Conservation (phyloP, 805 yeast species). For the Metahyphopichia silvanorum region DNA sequence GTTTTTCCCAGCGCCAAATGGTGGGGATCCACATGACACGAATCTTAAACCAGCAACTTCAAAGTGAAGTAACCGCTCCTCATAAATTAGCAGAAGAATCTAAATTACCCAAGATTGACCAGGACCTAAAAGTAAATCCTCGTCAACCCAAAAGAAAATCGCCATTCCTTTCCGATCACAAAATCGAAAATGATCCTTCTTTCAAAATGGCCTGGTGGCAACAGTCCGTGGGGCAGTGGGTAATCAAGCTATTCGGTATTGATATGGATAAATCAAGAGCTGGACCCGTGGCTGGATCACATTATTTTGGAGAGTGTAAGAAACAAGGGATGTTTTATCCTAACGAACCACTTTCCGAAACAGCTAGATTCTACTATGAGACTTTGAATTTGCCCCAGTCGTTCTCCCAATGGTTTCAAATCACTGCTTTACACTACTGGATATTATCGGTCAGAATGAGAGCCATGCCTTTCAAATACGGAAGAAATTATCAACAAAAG, state of each 20-base stretch:
- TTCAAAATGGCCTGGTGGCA: conserved; percentile 34
- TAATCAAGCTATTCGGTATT: conserved; percentile 59
- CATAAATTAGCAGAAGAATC: conserved; percentile 36
- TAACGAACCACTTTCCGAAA: conserved; percentile 64
- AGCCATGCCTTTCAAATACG: conserved; percentile 88
- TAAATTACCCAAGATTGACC: conserved; percentile 34
- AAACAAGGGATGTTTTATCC: conserved; percentile 76
- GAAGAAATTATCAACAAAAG: conserved; percentile 87
- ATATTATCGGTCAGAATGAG: conserved; percentile 92
- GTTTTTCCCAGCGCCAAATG: no score
- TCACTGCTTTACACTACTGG: conserved; percentile 90
- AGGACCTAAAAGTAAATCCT: conserved; percentile 30
- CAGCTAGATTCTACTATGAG: conserved; percentile 83
- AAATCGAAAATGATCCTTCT: conserved; percentile 33
- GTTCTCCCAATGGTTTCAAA: conserved; percentile 95
- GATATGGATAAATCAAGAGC: conserved; percentile 93
- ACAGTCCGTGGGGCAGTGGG: conserved; percentile 58
- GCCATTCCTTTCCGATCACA: conserved; percentile 38
- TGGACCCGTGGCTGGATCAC: conserved; percentile 91
- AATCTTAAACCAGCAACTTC: background rate
- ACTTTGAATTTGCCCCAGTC: conserved; percentile 79
- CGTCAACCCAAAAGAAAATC: conserved; percentile 32
- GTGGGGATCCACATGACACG: no score
- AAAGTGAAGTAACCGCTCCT: conserved; percentile 22
- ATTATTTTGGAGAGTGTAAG: conserved; percentile 83